phyloP scores from a whole-genome alignment of 1,284 basidiomycete species.

The Puccinia novopanici region DNA sequence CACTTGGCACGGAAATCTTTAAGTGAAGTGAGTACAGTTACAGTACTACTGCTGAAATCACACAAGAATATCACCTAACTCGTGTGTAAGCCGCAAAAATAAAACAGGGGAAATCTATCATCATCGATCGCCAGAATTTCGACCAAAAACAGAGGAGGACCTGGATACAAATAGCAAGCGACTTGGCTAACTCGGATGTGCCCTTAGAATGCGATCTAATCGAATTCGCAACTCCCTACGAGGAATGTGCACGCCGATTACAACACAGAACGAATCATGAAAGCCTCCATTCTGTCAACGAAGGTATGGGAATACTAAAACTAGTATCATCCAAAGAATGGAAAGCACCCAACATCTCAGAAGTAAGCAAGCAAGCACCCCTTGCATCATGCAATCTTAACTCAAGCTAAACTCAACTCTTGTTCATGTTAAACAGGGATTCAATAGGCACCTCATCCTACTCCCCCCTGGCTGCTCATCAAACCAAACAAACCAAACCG shows the following conservation, averaged over 20 bases:
- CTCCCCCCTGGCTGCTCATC: not conserved
- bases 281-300: not conserved
- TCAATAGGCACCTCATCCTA: conserved; percentile 3
- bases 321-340: not conserved
- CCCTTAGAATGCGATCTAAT: conserved; percentile 10
- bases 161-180: conserved; percentile 6
- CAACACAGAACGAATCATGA: not conserved
- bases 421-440: conserved; percentile 2
- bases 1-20: not conserved
- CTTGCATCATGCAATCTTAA: no score
- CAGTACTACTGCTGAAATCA: no score
- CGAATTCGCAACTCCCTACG: conserved; percentile 8
- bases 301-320: conserved; percentile 14
- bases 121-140: conserved; percentile 39
- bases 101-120: conserved; percentile 30
- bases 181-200: not conserved
- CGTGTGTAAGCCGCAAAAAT: no score
- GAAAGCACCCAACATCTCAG: conserved; percentile 5
- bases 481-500: not conserved
- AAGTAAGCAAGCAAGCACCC: not conserved
- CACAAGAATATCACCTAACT: no score
- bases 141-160: not conserved
- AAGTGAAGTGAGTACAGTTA: not conserved
- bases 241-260: conserved; percentile 2
- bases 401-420: no score